phyloP scores from a whole-genome alignment of 768 basidiomycete genomes.

The Hortiboletus campestris region DNA sequence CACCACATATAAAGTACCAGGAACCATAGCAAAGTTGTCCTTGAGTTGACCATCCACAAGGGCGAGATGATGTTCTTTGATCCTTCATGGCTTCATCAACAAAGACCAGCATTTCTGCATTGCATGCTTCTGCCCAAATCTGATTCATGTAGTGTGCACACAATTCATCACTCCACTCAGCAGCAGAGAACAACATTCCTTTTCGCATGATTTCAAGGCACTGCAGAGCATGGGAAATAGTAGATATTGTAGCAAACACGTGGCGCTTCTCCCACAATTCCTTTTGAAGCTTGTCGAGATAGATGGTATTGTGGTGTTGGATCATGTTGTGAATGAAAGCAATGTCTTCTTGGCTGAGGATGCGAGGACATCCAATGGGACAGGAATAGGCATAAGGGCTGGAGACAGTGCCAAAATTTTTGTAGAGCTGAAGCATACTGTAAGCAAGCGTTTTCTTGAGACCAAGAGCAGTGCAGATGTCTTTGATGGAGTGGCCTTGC shows the following conservation, averaged over 20 bases:
- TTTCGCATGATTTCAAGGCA: neutral
- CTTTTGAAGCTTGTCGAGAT: no score
- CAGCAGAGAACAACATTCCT: neutral
- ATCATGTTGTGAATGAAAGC: neutral
- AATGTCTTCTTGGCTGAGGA: neutral
- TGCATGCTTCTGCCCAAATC: neutral
- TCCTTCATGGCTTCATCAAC: no score
- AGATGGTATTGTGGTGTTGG: neutral
- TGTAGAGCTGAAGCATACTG: neutral
- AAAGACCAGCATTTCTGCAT: neutral
- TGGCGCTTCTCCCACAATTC: no score
- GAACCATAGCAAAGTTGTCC: no score
- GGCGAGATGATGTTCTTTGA: no score
- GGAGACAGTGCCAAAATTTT: neutral
- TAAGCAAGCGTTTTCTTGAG: neutral
- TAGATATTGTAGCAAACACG: no score
- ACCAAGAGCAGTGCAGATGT: neutral
- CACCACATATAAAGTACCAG: no score
- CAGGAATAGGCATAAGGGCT: neutral
- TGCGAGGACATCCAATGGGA: neutral
- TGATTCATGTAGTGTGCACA: no score
- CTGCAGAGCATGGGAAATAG: no score
- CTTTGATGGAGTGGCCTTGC: neutral
- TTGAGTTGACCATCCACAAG: no score
- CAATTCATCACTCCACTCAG: neutral